These are phyloP conservation scores for Oryza glumipatula DNA, from an alignment of 176 grass and related monocot species.

Conservation along the genomic window DNA sequence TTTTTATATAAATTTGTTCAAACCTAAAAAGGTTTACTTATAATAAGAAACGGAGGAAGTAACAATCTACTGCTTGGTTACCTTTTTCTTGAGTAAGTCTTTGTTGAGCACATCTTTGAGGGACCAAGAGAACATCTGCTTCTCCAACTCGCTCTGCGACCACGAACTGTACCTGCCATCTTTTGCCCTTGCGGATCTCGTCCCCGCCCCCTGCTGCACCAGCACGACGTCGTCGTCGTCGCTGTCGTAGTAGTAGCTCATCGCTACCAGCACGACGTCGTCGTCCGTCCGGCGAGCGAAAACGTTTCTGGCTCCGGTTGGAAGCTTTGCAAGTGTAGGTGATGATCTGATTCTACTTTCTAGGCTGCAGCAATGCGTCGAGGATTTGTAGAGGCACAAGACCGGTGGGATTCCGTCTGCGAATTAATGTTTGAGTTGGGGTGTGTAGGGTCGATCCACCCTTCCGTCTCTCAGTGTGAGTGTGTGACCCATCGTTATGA, in stretches of 20 bases:
- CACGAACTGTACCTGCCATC: slow-evolving; percentile 22
- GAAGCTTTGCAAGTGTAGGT: neutral
- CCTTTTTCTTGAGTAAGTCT: slow-evolving; percentile 55
- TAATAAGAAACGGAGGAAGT: too few relatives aligned
- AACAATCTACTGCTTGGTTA: neutral
- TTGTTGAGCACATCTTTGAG: slow-evolving; percentile 50
- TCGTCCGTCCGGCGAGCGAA: neutral
- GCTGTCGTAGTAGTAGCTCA: slow-evolving; percentile 43
- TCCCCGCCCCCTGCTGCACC: neutral
- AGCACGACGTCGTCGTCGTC: slow-evolving; percentile 36
- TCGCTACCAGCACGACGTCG: neutral
- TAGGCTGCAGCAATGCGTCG: neutral
- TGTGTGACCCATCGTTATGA: neutral
- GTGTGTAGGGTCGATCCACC: neutral
- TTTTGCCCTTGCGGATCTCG: neutral
- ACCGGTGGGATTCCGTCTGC: neutral
- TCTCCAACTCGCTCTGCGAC: slow-evolving; percentile 43
- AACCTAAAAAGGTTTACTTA: neutral
- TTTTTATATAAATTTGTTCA: too few relatives aligned
- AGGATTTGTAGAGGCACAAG: slow-evolving; percentile 7
- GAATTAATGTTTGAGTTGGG: neutral
- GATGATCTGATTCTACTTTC: neutral
- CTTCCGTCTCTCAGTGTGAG: neutral
- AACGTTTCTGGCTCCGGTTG: neutral
- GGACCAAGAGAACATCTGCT: slow-evolving; percentile 56